Evolutionary conservation across 805 yeast species (phyloP).

Genomic region (Myxozyma geophila): DNA sequence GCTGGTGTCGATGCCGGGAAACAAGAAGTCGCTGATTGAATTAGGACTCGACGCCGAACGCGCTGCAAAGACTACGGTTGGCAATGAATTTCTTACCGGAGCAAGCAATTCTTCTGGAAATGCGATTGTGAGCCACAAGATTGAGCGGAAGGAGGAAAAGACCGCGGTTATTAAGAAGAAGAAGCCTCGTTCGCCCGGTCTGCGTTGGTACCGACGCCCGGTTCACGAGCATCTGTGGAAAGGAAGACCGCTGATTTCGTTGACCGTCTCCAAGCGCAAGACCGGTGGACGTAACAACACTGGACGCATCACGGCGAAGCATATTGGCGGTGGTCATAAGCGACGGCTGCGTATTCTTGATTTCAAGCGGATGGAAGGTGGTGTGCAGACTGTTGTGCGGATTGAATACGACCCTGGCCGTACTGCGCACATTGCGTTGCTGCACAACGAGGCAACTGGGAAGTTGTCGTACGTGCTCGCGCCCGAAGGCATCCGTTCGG

Average conservation of each 20-base stretch:
- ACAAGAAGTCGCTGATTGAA: slow-evolving; percentile 13
- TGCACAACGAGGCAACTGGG: slow-evolving; percentile 66
- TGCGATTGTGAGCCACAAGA: not conserved
- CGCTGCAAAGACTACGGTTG: slow-evolving; percentile 3
- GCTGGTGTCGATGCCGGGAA: not conserved
- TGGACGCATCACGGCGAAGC: slow-evolving; percentile 89
- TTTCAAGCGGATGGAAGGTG: slow-evolving; percentile 65
- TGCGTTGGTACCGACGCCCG: slow-evolving; percentile 78
- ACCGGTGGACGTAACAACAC: slow-evolving; percentile 88
- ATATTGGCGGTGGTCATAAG: slow-evolving; percentile 96
- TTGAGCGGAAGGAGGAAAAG: slow-evolving; percentile 9
- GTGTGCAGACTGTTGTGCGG: slow-evolving; percentile 78
- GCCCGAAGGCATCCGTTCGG: slow-evolving; percentile 88
- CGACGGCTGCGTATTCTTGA: slow-evolving; percentile 85
- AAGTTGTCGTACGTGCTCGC: slow-evolving; percentile 82
- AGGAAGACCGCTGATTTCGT: slow-evolving; percentile 76
- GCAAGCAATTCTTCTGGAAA: not conserved
- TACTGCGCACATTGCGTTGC: slow-evolving; percentile 87
- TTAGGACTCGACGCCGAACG: slow-evolving; percentile 22
- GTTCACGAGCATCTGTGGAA: slow-evolving; percentile 83
- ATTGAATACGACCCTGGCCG: slow-evolving; percentile 96
- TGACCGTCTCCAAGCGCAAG: slow-evolving; percentile 73
- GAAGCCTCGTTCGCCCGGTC: slow-evolving; percentile 35
- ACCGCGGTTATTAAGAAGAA: slow-evolving; percentile 22
- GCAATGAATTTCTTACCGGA: not conserved